Base-by-base conservation (phyloP, 441 rosid genomes). In the Erodium moschatum region DNA sequence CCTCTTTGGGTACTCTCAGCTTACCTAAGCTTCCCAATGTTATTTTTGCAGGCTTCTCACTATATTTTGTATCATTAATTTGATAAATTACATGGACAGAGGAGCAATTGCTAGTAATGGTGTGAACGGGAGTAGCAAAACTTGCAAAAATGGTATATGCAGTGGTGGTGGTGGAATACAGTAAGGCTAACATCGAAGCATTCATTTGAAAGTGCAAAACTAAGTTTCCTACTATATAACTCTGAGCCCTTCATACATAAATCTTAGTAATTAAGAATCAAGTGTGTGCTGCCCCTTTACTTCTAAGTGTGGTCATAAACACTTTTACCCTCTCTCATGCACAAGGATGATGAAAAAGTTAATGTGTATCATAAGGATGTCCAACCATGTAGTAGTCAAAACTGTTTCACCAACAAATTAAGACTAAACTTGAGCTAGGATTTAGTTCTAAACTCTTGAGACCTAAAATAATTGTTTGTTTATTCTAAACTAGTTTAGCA, bases 31-130 rank as follows among this genome's bases (percentile, higher is more conserved):
- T 2, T 58, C 29, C 27, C 8, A 24, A 20, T 58, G 44, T 9
- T 40, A 9, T 4, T 12, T 71, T 50, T 80, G 81, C 90, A 94
- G 97, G 91, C 80, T 94, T 70, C 89, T 94, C 48, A 54, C 79
- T 52, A 81, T 89, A 67, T 94, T 94, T 80, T 94, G 98, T 75
- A 76, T 87, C 50, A 83, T 94, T 80, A 94, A 94, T 80, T 66
- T 91, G 84, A 67, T 91, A 62, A 94, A 87, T 71, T 94, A 94
- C 68, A 75, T 94, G 67, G 98, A 94, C 80, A 87, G 98, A 58
- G 98, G 98, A 71, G 81, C 97, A 38, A 94, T 94, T 15, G 97
- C 97, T 3, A 94, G 98, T 79, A 94, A 94, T 74, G 98, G 98
- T 75, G 89, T 94, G 68, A 91, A 94, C 70, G 98, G 98, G 42